phyloP scores from a whole-genome alignment of 441 rosid species.

The Corymbia calophylla region DNA sequence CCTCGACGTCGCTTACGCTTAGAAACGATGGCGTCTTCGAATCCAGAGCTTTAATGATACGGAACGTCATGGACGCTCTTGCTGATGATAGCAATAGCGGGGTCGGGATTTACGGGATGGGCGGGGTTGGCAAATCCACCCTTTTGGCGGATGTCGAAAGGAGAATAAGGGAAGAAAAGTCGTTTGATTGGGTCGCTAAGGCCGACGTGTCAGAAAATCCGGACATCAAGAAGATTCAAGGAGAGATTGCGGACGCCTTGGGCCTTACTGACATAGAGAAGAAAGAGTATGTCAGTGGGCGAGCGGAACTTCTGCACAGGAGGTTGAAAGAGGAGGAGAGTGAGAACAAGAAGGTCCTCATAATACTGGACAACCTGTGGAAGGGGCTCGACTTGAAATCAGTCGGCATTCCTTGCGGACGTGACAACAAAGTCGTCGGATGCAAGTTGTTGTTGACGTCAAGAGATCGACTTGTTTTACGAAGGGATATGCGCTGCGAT shows the following conservation, averaged over 20 bases:
- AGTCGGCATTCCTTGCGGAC: not conserved
- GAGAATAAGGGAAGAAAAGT: rapidly evolving
- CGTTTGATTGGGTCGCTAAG: not conserved
- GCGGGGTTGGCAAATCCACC: not conserved
- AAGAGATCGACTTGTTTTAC: rapidly evolving
- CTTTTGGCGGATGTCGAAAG: not conserved
- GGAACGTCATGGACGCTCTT: not conserved
- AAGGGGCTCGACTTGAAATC: rapidly evolving
- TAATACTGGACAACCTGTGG: not conserved
- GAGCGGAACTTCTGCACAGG: not conserved
- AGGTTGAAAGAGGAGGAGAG: not conserved
- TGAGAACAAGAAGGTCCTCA: rapidly evolving
- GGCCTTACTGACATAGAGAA: not conserved
- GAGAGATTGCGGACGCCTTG: not conserved
- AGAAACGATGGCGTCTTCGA: not conserved
- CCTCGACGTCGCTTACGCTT: rapidly evolving
- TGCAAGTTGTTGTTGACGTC: not conserved
- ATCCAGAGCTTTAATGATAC: rapidly evolving
- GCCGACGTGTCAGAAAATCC: not conserved
- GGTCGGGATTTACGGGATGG: not conserved
- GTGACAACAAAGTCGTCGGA: not conserved
- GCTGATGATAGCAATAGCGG: not conserved
- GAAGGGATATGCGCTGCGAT: not conserved
- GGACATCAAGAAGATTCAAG: not conserved
- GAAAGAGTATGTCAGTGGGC: rapidly evolving